Base-by-base conservation (phyloP, 805 yeast species). In the Yarrowia sp. region DNA sequence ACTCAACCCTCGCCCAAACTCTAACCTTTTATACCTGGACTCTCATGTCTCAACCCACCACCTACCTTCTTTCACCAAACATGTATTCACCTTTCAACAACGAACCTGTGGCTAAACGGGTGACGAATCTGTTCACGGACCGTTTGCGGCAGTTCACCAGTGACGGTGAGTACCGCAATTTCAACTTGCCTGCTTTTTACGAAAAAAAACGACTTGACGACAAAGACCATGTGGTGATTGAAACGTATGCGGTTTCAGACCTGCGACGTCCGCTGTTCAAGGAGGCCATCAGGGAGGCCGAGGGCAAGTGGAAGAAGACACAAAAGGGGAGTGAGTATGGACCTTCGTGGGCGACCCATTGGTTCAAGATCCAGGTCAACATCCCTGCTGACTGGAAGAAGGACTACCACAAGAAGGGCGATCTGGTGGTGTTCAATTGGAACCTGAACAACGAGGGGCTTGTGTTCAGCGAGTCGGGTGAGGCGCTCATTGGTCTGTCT, bases 321-420 rank as follows among this genome's bases (percentile, higher is more conserved):
- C 65, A 69, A 43, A 86, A 85, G 68, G 96, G 95, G 22, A 87
- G 89, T 69, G 77, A 80, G 8, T 91, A 89, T 74, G 98, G 98
- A 0, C 99, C 99, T 3, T 88, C 96, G 13, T 93, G 99, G 99
- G 87, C 93, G 66, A 89, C 98, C 1, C 96, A 91, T 68, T 93
- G 99, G 99, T 91, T 95, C 76, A 83, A 85, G 69, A 77, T 93
- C 18, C 76, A 80, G 13, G 76, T 90, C 66, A 77, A 79, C n/a
- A 78, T 93, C 5, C 96, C 97, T 0, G 69, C 78, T 14, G 68
- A 68, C 14, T 58, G 64, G 55, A 61, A 48, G 31, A 32, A 31
- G 31, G 22, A 43, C 9, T 43, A 43, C 36, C 78, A 83, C 80
- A 69, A 77, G 9, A 73, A 79, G 22, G 79, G 80, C 14, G 85